A percentile compares a stretch with the other conserved stretches of the same genome.
phyloP scores from a whole-genome alignment of 768 basidiomycete species.

The Hemileccinum impolitum region DNA sequence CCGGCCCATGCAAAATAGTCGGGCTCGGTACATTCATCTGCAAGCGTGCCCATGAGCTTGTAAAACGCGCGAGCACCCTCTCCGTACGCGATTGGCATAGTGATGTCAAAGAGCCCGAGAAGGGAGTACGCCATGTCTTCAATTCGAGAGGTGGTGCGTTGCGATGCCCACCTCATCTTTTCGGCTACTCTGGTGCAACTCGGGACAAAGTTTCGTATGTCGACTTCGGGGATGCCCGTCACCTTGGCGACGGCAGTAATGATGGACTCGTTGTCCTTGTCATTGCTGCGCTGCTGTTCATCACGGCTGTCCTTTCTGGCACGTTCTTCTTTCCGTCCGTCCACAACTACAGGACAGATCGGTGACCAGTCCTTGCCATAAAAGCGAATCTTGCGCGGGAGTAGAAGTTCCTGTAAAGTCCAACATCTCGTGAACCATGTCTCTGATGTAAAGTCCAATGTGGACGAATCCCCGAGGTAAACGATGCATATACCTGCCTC shows the following conservation, averaged over 20 bases:
- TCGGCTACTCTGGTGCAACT: slow-evolving; percentile 17
- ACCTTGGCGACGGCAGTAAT: slow-evolving; percentile 13
- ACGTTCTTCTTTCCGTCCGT: slow-evolving; percentile 19
- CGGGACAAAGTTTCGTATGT: slow-evolving; percentile 21
- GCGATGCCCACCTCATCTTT: slow-evolving; percentile 26
- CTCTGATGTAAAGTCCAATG: slow-evolving; percentile 19
- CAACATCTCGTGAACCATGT: slow-evolving; percentile 25
- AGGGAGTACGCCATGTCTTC: slow-evolving; percentile 26
- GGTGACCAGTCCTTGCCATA: slow-evolving; percentile 24
- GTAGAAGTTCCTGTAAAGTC: slow-evolving; percentile 24
- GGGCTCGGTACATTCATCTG: slow-evolving; percentile 15
- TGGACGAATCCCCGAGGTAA: slow-evolving; percentile 20
- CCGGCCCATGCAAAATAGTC: slow-evolving; percentile 24
- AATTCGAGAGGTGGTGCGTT: slow-evolving; percentile 18
- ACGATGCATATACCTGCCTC: slow-evolving; percentile 23
- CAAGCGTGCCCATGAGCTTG: slow-evolving; percentile 18
- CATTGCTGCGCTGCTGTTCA: slow-evolving; percentile 17
- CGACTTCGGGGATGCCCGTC: slow-evolving; percentile 20
- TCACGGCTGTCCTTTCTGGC: slow-evolving; percentile 3
- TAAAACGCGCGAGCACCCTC: slow-evolving; percentile 22
- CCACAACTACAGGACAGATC: slow-evolving; percentile 10
- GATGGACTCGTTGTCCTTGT: slow-evolving; percentile 20
- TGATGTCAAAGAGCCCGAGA: slow-evolving; percentile 22
- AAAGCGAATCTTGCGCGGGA: slow-evolving; percentile 22
- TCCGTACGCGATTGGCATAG: slow-evolving; percentile 22